Percentiles rank a stretch among this genome's conserved stretches.
Evolutionary conservation across 108 stramenopile species (phyloP).

Genomic region (Bacterosira constricta): DNA sequence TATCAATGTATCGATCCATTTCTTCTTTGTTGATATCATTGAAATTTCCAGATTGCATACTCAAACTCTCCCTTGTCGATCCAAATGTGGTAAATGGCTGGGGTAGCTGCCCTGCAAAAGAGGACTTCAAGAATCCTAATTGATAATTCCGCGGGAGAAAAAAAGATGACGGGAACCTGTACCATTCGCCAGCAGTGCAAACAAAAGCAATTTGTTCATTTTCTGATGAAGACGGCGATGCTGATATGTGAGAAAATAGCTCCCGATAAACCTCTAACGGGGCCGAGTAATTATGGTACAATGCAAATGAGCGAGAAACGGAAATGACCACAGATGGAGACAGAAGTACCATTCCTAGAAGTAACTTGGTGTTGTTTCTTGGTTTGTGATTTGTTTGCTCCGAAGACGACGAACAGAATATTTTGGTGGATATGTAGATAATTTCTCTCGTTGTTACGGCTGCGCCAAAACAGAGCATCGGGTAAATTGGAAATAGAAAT

Average conservation of each 20-base stretch:
- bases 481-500: slow-evolving; percentile 94
- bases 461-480: slow-evolving; percentile 65
- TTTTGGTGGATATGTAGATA: background rate
- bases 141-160: slow-evolving; percentile 69
- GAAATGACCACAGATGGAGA: slow-evolving; percentile 54
- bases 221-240: background rate
- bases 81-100: slow-evolving; percentile 78
- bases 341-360: slow-evolving; percentile 25
- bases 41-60: slow-evolving; percentile 49
- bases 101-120: slow-evolving; percentile 92
- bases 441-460: slow-evolving; percentile 29
- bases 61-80: slow-evolving; percentile 35
- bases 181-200: slow-evolving; percentile 97
- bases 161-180: slow-evolving; percentile 92
- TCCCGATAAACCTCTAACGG: slow-evolving; percentile 71
- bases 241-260: slow-evolving; percentile 18
- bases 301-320: slow-evolving; percentile 60
- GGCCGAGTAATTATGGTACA: slow-evolving; percentile 77
- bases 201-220: slow-evolving; percentile 37
- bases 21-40: slow-evolving; percentile 87
- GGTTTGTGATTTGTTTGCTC: background rate
- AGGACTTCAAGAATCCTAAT: slow-evolving; percentile 84
- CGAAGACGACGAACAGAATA: background rate
- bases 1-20: slow-evolving; percentile 55
- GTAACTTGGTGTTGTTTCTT: background rate